Evolutionary conservation across 495 filamentous ascomycete genomes (phyloP).

Genomic region (Aspergillus leporis): DNA sequence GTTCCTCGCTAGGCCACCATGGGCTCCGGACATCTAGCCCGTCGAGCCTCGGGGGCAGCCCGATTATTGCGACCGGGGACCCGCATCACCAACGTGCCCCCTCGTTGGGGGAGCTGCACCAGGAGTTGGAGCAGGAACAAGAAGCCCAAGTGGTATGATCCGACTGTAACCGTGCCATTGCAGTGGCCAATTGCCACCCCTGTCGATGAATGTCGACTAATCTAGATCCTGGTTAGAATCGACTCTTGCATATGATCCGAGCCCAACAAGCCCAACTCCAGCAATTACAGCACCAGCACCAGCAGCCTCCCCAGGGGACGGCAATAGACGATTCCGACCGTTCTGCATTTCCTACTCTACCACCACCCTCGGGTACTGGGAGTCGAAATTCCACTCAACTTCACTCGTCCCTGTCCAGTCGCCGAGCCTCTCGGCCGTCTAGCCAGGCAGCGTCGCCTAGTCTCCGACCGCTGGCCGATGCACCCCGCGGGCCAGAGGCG

Average conservation of each 20-base stretch:
- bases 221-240: constrained; percentile 58
- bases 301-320: constrained; percentile 31
- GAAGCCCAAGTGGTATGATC: constrained; percentile 80
- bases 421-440: constrained; percentile 45
- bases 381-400: constrained; percentile 34
- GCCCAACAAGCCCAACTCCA: constrained; percentile 82
- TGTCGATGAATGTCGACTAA: constrained; percentile 12
- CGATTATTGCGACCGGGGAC: constrained; percentile 56
- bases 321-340: constrained; percentile 64
- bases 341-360: constrained; percentile 31
- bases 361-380: constrained; percentile 8
- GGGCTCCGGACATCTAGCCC: constrained; percentile 58
- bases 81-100: constrained; percentile 70
- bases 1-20: constrained; percentile 47
- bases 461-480: constrained; percentile 33
- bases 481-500: constrained; percentile 27
- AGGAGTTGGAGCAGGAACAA: constrained; percentile 92
- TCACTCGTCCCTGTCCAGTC: constrained; percentile 50
- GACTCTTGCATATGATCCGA: constrained; percentile 85
- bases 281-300: constrained; percentile 55
- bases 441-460: constrained; percentile 41
- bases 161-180: not conserved
- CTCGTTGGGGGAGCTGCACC: constrained; percentile 91
- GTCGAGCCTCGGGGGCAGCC: constrained; percentile 56
- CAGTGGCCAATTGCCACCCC: not conserved